Evolutionary conservation across 176 grass and related monocot genomes (phyloP).

Genomic region (Rhynchospora pubera): DNA sequence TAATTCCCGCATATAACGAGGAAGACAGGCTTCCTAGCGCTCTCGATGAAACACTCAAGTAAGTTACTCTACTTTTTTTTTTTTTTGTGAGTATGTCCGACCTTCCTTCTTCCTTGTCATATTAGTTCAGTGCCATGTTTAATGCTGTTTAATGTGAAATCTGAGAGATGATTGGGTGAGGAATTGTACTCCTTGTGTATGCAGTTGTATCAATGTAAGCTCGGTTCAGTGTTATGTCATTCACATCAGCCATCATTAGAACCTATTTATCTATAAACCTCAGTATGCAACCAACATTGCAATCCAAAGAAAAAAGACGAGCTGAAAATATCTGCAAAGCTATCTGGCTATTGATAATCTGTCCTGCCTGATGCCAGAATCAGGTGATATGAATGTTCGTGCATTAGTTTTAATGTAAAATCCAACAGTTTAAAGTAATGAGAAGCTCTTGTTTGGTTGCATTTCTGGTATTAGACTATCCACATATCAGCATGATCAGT

Average conservation of each 20-base stretch:
- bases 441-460: neutral
- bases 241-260: no score
- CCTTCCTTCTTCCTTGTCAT: neutral
- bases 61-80: constrained; percentile 6
- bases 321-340: no score
- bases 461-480: neutral
- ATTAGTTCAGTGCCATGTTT: neutral
- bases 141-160: no score
- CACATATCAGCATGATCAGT: neutral
- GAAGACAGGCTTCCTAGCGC: constrained; percentile 61
- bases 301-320: no score
- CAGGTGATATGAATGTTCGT: neutral
- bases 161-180: neutral
- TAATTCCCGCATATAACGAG: constrained; percentile 85
- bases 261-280: no score
- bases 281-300: no score
- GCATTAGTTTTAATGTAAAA: neutral
- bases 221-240: no score
- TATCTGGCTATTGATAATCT: no score
- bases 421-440: neutral
- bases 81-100: no score
- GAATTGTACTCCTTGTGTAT: neutral
- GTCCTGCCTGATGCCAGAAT: neutral
- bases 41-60: constrained; percentile 72
- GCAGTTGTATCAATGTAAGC: no score